Base-by-base conservation (phyloP, 805 yeast genomes). In the Myxozyma geophila region DNA sequence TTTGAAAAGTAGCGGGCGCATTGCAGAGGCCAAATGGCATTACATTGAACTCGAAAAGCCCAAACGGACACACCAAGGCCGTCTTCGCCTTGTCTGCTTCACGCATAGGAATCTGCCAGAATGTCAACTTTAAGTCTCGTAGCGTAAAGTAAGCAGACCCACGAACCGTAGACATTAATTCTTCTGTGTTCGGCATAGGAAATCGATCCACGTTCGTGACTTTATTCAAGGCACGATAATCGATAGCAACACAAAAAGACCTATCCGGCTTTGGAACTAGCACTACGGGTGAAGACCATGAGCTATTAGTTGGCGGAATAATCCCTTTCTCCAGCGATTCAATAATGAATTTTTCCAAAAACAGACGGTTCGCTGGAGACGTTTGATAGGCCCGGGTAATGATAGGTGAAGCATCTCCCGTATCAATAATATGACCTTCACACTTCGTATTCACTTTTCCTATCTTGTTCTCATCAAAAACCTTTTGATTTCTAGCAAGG, bases 21-120 rank as follows among this genome's bases (percentile, higher is more conserved):
- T 69, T 71, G 17, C 65, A 36, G 49, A 70, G 58, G 0, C 74
- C 75, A 59, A 73, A 71, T 0, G 74, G 75, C 73, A 73, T 70
- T 7, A 70, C 74, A 0, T 37, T 54, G 62, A 66, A 74, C 49
- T 73, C 68, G 54, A 56, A 72, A 6, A 62, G 60, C 10, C 74
- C 76, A 8, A 19, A 7, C 1, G 40, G 62, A 0, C 73, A 66
- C 7, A 28, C 35, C 41, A 74, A 74, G 21, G 75, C 71, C 8
- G 74, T 72, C 39, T 72, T 69, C n/a, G 43, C 21, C 17, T 44
- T 52, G 47, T 59, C 63, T 8, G 35, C 17, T 8, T 19, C 21
- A 28, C 19, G 33, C 74, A 79, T 87, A 7, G n/a, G 40, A 4
- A 60, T 37, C 33, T 54, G 59, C 49, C 49, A 8, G 37, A 54